Evolutionary conservation across 2,329 filamentous ascomycete genomes (phyloP), one percentile per base, ranked within the genome.

Genomic region (Aspergillus novofumigatus): DNA sequence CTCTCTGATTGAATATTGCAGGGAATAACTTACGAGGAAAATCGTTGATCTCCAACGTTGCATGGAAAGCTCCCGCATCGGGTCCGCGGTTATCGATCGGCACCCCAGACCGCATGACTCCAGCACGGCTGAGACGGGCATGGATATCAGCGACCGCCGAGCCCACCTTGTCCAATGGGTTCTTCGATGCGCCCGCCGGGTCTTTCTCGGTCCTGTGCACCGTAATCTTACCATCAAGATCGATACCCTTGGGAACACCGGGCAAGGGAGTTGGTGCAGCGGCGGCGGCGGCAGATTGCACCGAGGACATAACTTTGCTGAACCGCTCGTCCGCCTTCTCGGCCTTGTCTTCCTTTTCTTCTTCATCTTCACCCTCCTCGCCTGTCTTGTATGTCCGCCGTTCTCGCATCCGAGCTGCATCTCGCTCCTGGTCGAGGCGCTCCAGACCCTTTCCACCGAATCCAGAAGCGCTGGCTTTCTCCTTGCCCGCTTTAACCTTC

Each of bases 41-140:
- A 76, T 99, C 94, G 75, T 99, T 99, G 84, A 99, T 99, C 75
- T 97, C 94, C 60, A 99, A 82, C 3, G 93, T 97, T 17, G 94
- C 92, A 73, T 99, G 94, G 82, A 92, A 99, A 0, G 92, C 92
- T 52, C 94, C 94, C 3, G 94, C 94, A 74, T 99, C 94, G 0
- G 94, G 94, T 1, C 94, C 94, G 75, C 97, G 97, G 78, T 99
- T 99, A 79, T 99, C 94, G 71, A 97, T 95, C 7, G 94, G 92
- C 60, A 96, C 92, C 14, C 94, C 94, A 3, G 91, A 89, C 59
- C 94, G 89, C 67, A 97, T 87, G 71, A 94, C 89, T 38, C 92
- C 92, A 35, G 91, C 91, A 66, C 91, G 91, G 69, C 91, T 93
- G 42, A 99, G 83, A 63, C 94, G 91, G 59, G 87, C 88, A 73